phyloP scores from a whole-genome alignment of 2,329 filamentous ascomycete species.

The Colletotrichum eleusines region DNA sequence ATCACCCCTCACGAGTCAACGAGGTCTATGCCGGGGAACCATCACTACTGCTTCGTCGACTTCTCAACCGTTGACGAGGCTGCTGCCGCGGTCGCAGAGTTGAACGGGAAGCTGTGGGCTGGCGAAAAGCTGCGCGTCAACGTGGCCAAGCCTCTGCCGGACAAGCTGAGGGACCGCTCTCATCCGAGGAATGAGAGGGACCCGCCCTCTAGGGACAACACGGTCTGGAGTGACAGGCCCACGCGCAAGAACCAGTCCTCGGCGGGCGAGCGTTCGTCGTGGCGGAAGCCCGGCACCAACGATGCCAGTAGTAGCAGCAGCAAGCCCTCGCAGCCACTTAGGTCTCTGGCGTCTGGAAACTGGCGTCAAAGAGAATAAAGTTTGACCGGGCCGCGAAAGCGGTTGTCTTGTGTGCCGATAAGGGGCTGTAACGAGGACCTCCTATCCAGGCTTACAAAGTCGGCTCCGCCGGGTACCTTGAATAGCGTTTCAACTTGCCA shows the following conservation, averaged over 20 bases:
- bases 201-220: not conserved
- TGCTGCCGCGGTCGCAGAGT: slow-evolving; percentile 59
- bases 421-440: not conserved
- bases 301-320: no score
- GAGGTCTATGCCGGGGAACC: slow-evolving; percentile 62
- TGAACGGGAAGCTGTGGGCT: slow-evolving; percentile 52
- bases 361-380: slow-evolving; percentile 23
- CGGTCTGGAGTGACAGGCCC: not conserved
- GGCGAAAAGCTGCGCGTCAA: slow-evolving; percentile 31
- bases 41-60: slow-evolving; percentile 77
- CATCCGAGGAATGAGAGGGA: not conserved
- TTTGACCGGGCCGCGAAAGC: not conserved
- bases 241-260: not conserved
- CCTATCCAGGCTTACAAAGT: not conserved
- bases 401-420: not conserved
- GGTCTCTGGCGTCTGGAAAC: slow-evolving; percentile 20
- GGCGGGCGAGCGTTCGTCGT: not conserved
- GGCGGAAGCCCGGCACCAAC: not conserved
- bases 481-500: not conserved
- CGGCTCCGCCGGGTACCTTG: not conserved
- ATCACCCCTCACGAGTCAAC: slow-evolving; percentile 71
- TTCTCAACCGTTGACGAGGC: slow-evolving; percentile 67
- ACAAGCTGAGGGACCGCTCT: slow-evolving; percentile 9
- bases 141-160: slow-evolving; percentile 12
- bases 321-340: slow-evolving; percentile 8